Percentiles rank a stretch among this genome's conserved stretches.
phyloP scores from a whole-genome alignment of 1,139 yeast species.

The Scheffersomyces lignicola region DNA sequence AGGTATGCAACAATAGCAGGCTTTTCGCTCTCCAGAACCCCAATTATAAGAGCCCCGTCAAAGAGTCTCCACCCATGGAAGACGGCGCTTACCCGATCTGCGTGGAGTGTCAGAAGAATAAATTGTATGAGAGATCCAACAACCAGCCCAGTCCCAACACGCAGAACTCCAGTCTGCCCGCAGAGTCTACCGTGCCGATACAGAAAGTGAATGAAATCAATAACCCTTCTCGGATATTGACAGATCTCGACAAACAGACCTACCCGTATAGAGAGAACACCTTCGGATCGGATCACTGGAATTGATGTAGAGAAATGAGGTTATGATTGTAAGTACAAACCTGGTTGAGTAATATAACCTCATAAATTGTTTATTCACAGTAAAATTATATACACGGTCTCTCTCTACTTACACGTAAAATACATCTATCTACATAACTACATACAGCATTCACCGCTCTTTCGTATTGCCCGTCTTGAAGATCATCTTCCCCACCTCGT shows the following conservation, averaged over 20 bases:
- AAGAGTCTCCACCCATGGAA: slow-evolving; percentile 8
- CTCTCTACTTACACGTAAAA: too few species aligned
- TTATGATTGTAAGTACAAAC: too few species aligned
- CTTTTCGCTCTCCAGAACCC: background rate
- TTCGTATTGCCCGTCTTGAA: slow-evolving; percentile 37
- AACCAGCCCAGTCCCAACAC: slow-evolving; percentile 12
- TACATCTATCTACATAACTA: too few species aligned
- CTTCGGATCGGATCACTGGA: slow-evolving; percentile 1
- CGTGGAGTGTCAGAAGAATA: slow-evolving; percentile 11
- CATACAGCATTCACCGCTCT: too few species aligned
- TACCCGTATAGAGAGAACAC: background rate
- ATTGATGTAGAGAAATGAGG: too few species aligned
- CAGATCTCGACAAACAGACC: background rate
- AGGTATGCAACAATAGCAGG: background rate
- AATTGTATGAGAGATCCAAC: slow-evolving; percentile 10
- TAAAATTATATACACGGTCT: too few species aligned
- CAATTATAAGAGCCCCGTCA: slow-evolving; percentile 8
- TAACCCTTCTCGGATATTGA: slow-evolving; percentile 1
- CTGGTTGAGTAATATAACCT: too few species aligned
- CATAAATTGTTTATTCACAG: too few species aligned
- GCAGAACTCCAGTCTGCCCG: slow-evolving; percentile 7
- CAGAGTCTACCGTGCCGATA: background rate
- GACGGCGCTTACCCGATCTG: slow-evolving; percentile 8
- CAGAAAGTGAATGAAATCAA: background rate
- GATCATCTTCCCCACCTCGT: slow-evolving; percentile 81